These are phyloP conservation scores for Psidium guajava DNA, from an alignment of 345 rosid species.

Conservation along the genomic window DNA sequence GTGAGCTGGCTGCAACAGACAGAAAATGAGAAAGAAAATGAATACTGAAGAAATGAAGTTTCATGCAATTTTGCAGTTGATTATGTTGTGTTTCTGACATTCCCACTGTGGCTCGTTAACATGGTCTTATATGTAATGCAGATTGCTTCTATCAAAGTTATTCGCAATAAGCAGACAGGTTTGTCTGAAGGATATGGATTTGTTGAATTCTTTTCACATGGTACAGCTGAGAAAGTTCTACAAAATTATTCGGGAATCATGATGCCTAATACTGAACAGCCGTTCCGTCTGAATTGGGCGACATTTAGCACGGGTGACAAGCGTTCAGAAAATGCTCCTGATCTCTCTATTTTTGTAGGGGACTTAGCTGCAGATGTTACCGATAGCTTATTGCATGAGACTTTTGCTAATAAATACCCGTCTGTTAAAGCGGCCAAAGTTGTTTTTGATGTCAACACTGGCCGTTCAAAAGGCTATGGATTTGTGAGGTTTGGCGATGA, in stretches of 20 bases:
- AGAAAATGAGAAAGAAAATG: neutral
- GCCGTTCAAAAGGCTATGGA: conserved; percentile 96
- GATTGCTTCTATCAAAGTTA: conserved; percentile 84
- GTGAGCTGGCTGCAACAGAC: neutral
- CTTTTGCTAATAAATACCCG: conserved; percentile 60
- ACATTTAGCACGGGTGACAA: conserved; percentile 83
- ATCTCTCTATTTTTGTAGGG: conserved; percentile 93
- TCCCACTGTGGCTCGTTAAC: neutral
- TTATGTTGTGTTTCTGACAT: neutral
- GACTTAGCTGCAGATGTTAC: conserved; percentile 92
- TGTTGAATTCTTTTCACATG: conserved; percentile 75
- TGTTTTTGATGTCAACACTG: conserved; percentile 82
- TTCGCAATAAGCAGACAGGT: conserved; percentile 86
- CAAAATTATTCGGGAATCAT: conserved; percentile 46
- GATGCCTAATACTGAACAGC: conserved; percentile 82
- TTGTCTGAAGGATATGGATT: conserved; percentile 91
- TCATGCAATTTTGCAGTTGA: neutral
- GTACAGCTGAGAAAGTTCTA: conserved; percentile 79
- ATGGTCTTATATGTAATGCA: conserved; percentile 6
- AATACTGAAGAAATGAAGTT: neutral
- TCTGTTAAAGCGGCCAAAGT: conserved; percentile 93
- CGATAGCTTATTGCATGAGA: conserved; percentile 60
- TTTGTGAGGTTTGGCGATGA: conserved; percentile 98
- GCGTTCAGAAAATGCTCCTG: conserved; percentile 79
- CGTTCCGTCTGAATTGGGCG: conserved; percentile 98